A percentile compares a stretch with the other conserved stretches of the same genome.
Conservation (phyloP, 495 filamentous ascomycete genomes). For the Penicillium bialowiezense region DNA sequence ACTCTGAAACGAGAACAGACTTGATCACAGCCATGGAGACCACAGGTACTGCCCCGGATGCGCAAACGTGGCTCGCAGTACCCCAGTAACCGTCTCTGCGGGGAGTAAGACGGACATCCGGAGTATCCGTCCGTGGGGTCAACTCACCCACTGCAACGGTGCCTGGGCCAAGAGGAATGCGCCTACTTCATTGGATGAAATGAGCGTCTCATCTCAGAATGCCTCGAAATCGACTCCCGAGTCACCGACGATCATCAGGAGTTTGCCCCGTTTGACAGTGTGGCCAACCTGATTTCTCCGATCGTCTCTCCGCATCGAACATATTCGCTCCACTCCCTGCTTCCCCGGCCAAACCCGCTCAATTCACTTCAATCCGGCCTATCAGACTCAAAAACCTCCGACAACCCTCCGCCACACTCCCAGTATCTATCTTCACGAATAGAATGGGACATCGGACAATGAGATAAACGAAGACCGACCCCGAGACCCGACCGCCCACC, state of each 20-base stretch:
- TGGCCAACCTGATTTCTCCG: neutral
- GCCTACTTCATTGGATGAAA: conserved; percentile 6
- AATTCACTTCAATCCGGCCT: neutral
- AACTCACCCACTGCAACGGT: conserved; percentile 9
- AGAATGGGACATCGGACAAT: conserved; percentile 14
- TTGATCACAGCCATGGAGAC: no score
- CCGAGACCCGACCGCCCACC: conserved; percentile 5
- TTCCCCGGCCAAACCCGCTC: conserved; percentile 17
- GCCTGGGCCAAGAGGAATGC: conserved; percentile 14
- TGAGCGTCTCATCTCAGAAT: no score
- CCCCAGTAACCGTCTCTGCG: conserved; percentile 15
- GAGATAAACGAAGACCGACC: conserved; percentile 8
- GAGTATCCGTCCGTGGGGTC: conserved; percentile 17
- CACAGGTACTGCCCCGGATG: no score
- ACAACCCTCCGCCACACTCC: neutral
- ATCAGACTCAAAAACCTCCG: no score
- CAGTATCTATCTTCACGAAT: no score
- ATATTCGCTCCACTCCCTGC: conserved; percentile 24
- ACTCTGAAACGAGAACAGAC: no score
- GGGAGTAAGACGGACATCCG: conserved; percentile 22
- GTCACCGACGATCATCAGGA: conserved; percentile 4
- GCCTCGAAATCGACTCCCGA: neutral
- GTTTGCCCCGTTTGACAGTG: conserved; percentile 6
- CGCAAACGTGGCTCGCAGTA: neutral
- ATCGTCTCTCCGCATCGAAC: conserved; percentile 23